Conservation (phyloP, 805 yeast genomes). For the Myxozyma sirexii region DNA sequence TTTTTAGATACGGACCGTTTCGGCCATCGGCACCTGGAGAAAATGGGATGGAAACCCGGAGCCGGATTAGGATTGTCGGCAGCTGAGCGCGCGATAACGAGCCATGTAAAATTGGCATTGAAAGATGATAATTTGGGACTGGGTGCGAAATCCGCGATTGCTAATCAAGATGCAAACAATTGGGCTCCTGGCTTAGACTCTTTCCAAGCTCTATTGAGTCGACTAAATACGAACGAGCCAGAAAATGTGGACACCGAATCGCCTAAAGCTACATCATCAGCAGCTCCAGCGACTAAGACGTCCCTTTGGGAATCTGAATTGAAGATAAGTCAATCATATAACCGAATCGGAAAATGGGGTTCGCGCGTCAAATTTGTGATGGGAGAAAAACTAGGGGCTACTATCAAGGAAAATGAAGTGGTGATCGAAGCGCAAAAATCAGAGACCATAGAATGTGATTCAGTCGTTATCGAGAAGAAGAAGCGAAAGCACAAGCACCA, state of each 20-base stretch:
- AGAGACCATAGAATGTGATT: slow-evolving; percentile 35
- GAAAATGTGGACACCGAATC: not conserved
- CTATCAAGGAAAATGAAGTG: slow-evolving; percentile 47
- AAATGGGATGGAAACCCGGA: slow-evolving; percentile 92
- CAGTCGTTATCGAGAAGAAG: slow-evolving; percentile 31
- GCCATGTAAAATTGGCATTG: slow-evolving; percentile 79
- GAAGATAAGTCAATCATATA: slow-evolving; percentile 50
- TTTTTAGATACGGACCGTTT: slow-evolving; percentile 62
- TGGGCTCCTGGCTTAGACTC: slow-evolving; percentile 91
- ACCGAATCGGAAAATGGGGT: slow-evolving; percentile 65
- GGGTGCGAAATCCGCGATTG: slow-evolving; percentile 64
- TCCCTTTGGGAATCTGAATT: slow-evolving; percentile 58
- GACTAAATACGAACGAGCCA: slow-evolving; percentile 60
- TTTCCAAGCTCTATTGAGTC: slow-evolving; percentile 86
- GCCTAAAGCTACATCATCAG: not conserved
- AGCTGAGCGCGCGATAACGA: slow-evolving; percentile 58
- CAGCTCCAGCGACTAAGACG: slow-evolving; percentile 46
- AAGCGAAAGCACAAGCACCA: slow-evolving; percentile 38
- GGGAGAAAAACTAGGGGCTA: slow-evolving; percentile 81
- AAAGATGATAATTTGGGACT: slow-evolving; percentile 85
- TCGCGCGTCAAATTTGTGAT: slow-evolving; percentile 87
- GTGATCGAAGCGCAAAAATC: slow-evolving; percentile 16
- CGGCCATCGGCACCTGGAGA: slow-evolving; percentile 82
- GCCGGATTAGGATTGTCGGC: slow-evolving; percentile 70
- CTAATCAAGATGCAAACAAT: slow-evolving; percentile 63